A percentile compares a stretch with the other conserved stretches of the same genome.
Conservation (phyloP, 2,329 filamentous ascomycete species). For the Fusarium avenaceum region DNA sequence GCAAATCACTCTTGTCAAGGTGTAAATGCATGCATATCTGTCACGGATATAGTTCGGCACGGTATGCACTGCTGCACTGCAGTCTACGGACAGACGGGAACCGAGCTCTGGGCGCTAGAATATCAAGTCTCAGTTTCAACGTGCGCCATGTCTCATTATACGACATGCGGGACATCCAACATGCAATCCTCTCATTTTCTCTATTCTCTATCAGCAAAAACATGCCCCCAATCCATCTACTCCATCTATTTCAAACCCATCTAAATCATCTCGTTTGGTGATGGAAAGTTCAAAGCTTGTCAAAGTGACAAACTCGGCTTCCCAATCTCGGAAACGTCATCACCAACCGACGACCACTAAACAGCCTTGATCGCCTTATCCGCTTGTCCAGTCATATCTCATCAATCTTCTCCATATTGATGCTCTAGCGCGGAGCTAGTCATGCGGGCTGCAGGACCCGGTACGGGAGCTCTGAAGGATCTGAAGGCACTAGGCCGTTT, state of each 20-base stretch:
- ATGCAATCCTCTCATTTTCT: not conserved
- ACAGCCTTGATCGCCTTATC: conserved; percentile 29
- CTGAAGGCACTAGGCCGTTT: conserved; percentile 23
- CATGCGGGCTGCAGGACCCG: conserved; percentile 46
- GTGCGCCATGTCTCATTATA: conserved; percentile 35
- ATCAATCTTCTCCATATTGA: not conserved
- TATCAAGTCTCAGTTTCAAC: conserved; percentile 16
- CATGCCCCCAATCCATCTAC: not conserved
- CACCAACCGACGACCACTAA: conserved; percentile 4
- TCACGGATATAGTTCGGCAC: not conserved
- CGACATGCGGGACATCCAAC: not conserved
- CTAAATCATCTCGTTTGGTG: conserved; percentile 1
- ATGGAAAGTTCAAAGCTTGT: not conserved
- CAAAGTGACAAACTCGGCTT: not conserved
- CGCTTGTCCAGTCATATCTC: conserved; percentile 9
- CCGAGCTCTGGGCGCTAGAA: conserved; percentile 9
- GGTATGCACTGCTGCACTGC: not conserved
- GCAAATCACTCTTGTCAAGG: conserved; percentile 6
- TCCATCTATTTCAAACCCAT: not conserved
- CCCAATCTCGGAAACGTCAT: conserved; percentile 26
- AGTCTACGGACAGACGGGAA: conserved; percentile 8
- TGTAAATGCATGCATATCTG: conserved; percentile 17
- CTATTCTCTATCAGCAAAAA: not conserved
- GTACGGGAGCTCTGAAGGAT: conserved; percentile 44
- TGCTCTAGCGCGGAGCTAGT: conserved; percentile 33